Evolutionary conservation across 2,329 filamentous ascomycete species (phyloP), one percentile per base, ranked within the genome.

Genomic region (Botrytis paeoniae): DNA sequence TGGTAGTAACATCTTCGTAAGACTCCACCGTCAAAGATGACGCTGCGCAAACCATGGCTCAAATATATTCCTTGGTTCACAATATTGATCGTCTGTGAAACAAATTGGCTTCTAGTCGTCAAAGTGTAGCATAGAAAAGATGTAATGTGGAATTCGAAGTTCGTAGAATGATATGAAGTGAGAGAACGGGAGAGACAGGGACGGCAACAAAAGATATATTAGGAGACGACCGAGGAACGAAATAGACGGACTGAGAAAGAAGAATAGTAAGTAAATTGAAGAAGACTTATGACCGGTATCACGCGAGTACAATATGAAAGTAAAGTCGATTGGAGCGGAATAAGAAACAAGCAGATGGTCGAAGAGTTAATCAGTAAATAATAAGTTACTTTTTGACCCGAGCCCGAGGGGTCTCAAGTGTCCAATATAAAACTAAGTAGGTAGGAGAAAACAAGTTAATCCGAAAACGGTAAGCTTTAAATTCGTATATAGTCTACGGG

Each of bases 21-120:
- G 76, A 78, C 73, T 81, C 80, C 32, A 81, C 76, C 70, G 80
- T 80, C 69, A 82, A 63, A 35, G 80, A 80, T 35, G 80, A 76
- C 20, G 76, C 75, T 37, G 80, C 75, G 71, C 78, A 81, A 71
- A 74, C 76, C 79, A 82, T 83, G 71, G 54, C 39, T 70, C 60
- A 54, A 64, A 35, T 69, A 29, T 59, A 45, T 32, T 66, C 20
- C 25, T 35, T 51, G 43, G 16, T 70, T 43, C 39, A 51, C 65
- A 57, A 22, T 20, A 32, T 9, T 29, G 64, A 39, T 22, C 37
- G 35, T 68, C n/a, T 37, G 64, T 29, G 32, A 37, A 68, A 68
- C 22, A 18, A 18, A 39, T 32, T 22, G 45, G 20, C 35, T 39
- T 68, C 20, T 68, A 39, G 35, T 48, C 14, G 45, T 41, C 64